phyloP scores from a whole-genome alignment of 164 flowering plant genomes.

The Piper longum region DNA sequence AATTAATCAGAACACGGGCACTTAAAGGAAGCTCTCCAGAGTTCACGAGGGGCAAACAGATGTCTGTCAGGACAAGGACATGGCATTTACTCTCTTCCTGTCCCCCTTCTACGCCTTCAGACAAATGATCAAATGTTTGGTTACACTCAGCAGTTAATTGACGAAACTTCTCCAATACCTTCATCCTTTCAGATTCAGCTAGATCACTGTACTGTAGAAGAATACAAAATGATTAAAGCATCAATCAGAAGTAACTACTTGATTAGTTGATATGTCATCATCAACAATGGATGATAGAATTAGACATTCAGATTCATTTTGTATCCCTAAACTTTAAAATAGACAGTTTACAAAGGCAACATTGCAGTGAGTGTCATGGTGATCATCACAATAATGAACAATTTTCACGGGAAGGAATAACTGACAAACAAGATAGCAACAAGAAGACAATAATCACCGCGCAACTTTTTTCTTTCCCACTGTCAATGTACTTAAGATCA shows the following conservation, averaged over 20 bases:
- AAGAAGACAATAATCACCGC: too few relatives aligned
- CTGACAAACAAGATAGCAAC: not conserved
- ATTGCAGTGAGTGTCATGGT: not conserved
- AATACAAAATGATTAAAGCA: not conserved
- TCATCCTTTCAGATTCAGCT: constrained; percentile 49
- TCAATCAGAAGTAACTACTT: not conserved
- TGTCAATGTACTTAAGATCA: too few relatives aligned
- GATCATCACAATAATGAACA: not conserved
- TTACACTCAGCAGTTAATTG: constrained; percentile 46
- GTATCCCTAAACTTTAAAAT: not conserved
- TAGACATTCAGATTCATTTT: not conserved
- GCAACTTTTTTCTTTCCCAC: too few relatives aligned
- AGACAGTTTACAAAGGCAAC: not conserved
- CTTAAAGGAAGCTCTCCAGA: constrained; percentile 60
- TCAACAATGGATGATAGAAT: too few relatives aligned
- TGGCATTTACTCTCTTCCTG: constrained; percentile 38
- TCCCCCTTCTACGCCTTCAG: constrained; percentile 25
- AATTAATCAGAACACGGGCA: constrained; percentile 74
- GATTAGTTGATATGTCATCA: not conserved
- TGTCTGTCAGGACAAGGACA: constrained; percentile 72
- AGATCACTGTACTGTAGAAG: constrained; percentile 70
- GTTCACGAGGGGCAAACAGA: constrained; percentile 69
- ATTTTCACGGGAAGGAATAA: not conserved
- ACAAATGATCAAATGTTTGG: constrained; percentile 17
- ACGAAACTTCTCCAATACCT: constrained; percentile 45